These are phyloP conservation scores for Neofusicoccum parvum DNA, from an alignment of 2,329 filamentous ascomycete genomes.

Conservation along the genomic window DNA sequence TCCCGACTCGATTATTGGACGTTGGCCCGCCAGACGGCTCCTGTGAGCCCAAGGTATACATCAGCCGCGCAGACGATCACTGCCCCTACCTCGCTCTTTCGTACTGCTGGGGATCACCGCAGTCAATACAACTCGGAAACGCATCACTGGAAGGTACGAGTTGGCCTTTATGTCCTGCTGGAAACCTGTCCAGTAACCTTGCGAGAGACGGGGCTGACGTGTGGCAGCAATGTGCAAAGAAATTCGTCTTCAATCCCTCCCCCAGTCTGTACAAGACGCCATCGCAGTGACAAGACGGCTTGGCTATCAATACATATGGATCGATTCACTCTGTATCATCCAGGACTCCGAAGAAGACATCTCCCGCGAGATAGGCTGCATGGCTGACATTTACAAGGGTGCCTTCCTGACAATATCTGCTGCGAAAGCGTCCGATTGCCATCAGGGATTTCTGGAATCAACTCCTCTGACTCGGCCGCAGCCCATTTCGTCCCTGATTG, in stretches of 20 bases:
- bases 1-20: not conserved
- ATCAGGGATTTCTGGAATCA: not conserved
- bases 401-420: not conserved
- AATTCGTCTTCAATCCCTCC: not conserved
- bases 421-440: not conserved
- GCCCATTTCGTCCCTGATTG: too few relatives aligned
- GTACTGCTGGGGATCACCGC: not conserved
- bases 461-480: not conserved
- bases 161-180: not conserved
- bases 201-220: too few relatives aligned
- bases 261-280: not conserved
- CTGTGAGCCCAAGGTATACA: not conserved
- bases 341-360: not conserved
- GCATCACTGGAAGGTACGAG: not conserved
- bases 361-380: not conserved
- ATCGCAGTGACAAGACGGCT: not conserved
- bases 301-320: not conserved
- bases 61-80: not conserved
- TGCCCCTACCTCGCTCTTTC: not conserved
- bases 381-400: not conserved
- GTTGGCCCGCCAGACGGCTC: not conserved
- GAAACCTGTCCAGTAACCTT: too few relatives aligned
- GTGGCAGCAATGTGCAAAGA: not conserved
- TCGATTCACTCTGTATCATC: not conserved
- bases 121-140: not conserved